Conservation (phyloP, 768 basidiomycete species). For the Mycena haematopus region DNA sequence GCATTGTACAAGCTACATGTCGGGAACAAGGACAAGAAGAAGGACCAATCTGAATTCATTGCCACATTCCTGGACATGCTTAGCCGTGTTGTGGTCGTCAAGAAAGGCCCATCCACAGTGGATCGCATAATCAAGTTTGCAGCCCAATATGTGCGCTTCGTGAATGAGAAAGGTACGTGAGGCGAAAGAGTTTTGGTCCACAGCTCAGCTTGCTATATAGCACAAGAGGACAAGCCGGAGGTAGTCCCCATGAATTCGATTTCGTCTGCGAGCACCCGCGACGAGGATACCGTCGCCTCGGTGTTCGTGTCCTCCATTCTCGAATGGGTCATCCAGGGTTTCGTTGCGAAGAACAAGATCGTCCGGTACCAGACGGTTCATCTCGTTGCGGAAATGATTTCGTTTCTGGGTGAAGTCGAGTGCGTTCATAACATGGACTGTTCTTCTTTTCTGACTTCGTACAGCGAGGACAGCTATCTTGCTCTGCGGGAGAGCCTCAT, state of each 20-base stretch:
- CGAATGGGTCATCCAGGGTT: constrained; percentile 80
- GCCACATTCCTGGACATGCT: constrained; percentile 77
- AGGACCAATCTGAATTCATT: constrained; percentile 57
- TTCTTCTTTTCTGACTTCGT: constrained; percentile 12
- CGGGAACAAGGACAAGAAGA: constrained; percentile 39
- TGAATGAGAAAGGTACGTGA: constrained; percentile 79
- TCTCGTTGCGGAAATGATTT: constrained; percentile 85
- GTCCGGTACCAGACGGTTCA: constrained; percentile 84
- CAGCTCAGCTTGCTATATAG: constrained; percentile 14
- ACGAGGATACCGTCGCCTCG: constrained; percentile 72
- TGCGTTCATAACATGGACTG: constrained; percentile 43
- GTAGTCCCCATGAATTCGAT: too few species aligned
- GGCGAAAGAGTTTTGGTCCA: constrained; percentile 14
- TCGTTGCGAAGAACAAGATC: constrained; percentile 89
- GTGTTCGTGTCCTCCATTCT: constrained; percentile 74
- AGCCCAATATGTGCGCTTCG: constrained; percentile 80
- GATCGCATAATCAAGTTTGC: constrained; percentile 89
- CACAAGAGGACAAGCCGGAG: constrained; percentile 27
- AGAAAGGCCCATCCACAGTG: constrained; percentile 85
- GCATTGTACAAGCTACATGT: constrained; percentile 84
- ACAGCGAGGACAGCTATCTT: constrained; percentile 83
- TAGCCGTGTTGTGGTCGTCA: constrained; percentile 73
- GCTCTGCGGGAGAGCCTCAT: constrained; percentile 71
- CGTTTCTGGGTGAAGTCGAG: constrained; percentile 90
- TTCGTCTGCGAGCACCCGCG: constrained; percentile 43